phyloP scores from a whole-genome alignment of 139 green algal genomes.

The Haematococcus lacustris region DNA sequence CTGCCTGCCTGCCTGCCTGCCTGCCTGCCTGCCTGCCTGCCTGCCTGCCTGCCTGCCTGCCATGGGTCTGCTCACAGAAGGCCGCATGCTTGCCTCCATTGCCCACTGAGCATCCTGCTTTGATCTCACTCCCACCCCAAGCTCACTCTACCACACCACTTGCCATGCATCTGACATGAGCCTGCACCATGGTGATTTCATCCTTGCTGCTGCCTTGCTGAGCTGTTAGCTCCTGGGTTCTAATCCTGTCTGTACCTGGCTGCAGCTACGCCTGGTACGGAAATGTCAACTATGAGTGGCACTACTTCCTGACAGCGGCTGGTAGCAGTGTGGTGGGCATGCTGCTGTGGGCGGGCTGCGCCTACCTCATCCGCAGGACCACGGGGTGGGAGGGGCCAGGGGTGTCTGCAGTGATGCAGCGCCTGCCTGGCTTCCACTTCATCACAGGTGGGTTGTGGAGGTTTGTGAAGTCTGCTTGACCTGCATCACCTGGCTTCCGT shows the following conservation, averaged over 20 bases:
- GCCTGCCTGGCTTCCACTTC: slow-evolving; percentile 20
- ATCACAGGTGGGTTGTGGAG: slow-evolving; percentile 27
- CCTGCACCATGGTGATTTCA: background rate
- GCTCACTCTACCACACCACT: background rate
- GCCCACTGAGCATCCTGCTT: background rate
- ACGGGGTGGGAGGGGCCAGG: slow-evolving; percentile 7
- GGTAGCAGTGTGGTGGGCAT: slow-evolving; percentile 17
- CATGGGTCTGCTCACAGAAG: background rate
- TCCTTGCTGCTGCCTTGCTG: background rate
- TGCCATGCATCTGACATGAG: too few relatives aligned
- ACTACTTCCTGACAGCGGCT: slow-evolving; percentile 27
- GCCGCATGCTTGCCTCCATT: background rate
- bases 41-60: background rate
- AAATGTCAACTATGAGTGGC: slow-evolving; percentile 23
- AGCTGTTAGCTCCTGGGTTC: background rate
- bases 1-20: too few relatives aligned
- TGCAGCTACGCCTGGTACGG: slow-evolving; percentile 28
- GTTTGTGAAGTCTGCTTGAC: too few relatives aligned
- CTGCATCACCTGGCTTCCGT: too few relatives aligned
- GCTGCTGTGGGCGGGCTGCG: slow-evolving; percentile 10
- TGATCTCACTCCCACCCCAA: background rate
- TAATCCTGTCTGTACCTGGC: background rate
- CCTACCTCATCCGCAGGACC: background rate
- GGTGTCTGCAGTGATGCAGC: slow-evolving; percentile 6
- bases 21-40: too few relatives aligned